Evolutionary conservation across 805 yeast species (phyloP).

Genomic region (Saccharomycodes ludwigii): DNA sequence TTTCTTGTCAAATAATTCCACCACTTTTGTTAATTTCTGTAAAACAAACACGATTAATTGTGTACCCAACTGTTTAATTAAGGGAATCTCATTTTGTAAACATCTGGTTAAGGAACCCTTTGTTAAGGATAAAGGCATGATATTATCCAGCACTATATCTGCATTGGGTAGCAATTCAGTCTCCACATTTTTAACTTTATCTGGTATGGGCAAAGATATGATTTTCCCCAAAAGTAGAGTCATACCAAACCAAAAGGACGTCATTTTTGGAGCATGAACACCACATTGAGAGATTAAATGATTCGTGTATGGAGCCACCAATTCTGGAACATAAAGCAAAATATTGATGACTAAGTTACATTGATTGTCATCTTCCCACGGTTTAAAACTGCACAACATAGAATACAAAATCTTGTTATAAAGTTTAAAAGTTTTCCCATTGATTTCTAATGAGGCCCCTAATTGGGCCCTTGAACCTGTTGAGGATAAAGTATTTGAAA

Average conservation of each 20-base stretch:
- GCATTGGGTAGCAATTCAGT: conserved; percentile 24
- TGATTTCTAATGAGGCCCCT: conserved; percentile 35
- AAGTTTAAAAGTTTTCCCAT: conserved; percentile 41
- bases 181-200: conserved; percentile 18
- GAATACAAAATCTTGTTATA: conserved; percentile 59
- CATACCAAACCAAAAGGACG: conserved; percentile 77
- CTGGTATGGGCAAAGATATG: conserved; percentile 45
- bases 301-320: conserved; percentile 58
- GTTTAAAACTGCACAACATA: conserved; percentile 53
- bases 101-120: conserved; percentile 46
- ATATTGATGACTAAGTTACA: conserved; percentile 39
- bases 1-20: conserved; percentile 24
- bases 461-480: conserved; percentile 11
- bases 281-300: conserved; percentile 47
- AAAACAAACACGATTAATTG: conserved; percentile 46
- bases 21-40: conserved; percentile 36
- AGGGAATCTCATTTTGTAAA: conserved; percentile 33
- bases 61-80: conserved; percentile 52
- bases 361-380: conserved; percentile 67
- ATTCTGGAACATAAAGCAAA: conserved; percentile 47
- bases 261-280: conserved; percentile 62
- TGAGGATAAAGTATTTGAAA: conserved; percentile 16
- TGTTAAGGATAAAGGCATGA: conserved; percentile 55
- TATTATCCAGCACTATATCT: conserved; percentile 35
- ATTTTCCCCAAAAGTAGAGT: conserved; percentile 49